A percentile compares a stretch with the other conserved stretches of the same genome.
These are phyloP conservation scores for Xylaria hypoxylon DNA, from an alignment of 2,329 filamentous ascomycete species.

Conservation along the genomic window DNA sequence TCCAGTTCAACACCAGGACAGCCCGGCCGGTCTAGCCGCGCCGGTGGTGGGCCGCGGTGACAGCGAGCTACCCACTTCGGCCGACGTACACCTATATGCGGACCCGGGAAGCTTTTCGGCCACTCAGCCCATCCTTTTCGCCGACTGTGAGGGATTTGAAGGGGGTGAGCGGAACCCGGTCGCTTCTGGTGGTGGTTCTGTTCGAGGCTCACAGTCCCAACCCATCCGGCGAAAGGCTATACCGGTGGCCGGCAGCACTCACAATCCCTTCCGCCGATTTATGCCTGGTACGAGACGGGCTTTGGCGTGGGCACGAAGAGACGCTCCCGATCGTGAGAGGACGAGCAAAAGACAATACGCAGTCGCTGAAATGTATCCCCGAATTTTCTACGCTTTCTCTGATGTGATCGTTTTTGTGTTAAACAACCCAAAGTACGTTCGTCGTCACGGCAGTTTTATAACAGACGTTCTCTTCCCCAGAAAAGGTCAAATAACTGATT, in stretches of 20 bases:
- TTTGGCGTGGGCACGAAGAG: neutral
- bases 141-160: conserved; percentile 18
- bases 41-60: conserved; percentile 1
- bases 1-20: no score
- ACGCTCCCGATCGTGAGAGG: neutral
- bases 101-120: neutral
- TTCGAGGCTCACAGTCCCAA: neutral
- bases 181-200: neutral
- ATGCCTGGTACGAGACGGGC: neutral
- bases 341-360: conserved; percentile 15
- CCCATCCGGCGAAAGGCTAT: neutral
- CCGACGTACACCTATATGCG: conserved; percentile 13
- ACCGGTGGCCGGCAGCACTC: neutral
- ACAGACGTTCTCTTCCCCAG: no score
- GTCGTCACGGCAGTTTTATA: no score
- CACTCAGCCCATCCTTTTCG: neutral
- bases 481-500: no score
- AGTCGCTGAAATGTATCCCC: conserved; percentile 15
- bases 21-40: neutral
- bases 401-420: conserved; percentile 15
- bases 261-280: neutral
- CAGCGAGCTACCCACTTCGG: conserved; percentile 7
- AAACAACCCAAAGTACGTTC: conserved; percentile 12
- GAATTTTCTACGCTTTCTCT: conserved; percentile 16
- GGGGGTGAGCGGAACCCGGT: conserved; percentile 10